Percentiles rank a stretch among this genome's conserved stretches.
Evolutionary conservation across 2,329 filamentous ascomycete genomes (phyloP).

Genomic region (Zarea fungicola): DNA sequence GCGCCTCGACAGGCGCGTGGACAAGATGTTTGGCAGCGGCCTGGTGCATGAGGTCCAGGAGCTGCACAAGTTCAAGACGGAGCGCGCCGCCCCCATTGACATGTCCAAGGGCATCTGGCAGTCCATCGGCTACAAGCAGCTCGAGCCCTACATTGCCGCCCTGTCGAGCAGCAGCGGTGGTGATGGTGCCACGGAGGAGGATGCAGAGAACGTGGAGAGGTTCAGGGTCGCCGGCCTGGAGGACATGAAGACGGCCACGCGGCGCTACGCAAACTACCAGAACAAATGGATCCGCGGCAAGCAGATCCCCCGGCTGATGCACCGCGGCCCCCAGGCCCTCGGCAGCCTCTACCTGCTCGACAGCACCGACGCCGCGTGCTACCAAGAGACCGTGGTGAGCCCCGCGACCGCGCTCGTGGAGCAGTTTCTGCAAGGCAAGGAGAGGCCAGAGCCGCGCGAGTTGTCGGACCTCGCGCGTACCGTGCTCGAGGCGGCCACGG

Average conservation of each 20-base stretch:
- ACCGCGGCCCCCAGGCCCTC: slow-evolving; percentile 44
- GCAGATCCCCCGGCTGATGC: slow-evolving; percentile 62
- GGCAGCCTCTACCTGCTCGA: slow-evolving; percentile 72
- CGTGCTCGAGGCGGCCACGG: slow-evolving; percentile 48
- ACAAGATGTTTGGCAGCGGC: slow-evolving; percentile 68
- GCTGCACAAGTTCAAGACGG: slow-evolving; percentile 38
- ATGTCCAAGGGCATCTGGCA: slow-evolving; percentile 86
- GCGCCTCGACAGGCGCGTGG: slow-evolving; percentile 71
- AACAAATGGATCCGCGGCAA: slow-evolving; percentile 83
- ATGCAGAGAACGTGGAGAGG: slow-evolving; percentile 40
- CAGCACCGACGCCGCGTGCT: slow-evolving; percentile 62
- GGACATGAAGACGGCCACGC: slow-evolving; percentile 73
- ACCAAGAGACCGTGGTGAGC: slow-evolving; percentile 57
- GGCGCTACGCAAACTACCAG: slow-evolving; percentile 83
- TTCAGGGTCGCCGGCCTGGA: slow-evolving; percentile 60
- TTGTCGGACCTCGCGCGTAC: slow-evolving; percentile 45
- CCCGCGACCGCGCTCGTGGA: slow-evolving; percentile 59
- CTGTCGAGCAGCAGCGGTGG: slow-evolving; percentile 24
- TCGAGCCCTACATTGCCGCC: slow-evolving; percentile 64
- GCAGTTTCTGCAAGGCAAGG: slow-evolving; percentile 55
- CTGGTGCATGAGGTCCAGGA: slow-evolving; percentile 45
- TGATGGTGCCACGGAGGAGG: no score
- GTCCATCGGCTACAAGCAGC: slow-evolving; percentile 93
- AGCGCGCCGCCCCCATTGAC: slow-evolving; percentile 50
- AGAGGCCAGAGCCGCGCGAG: slow-evolving; percentile 46